Base-by-base conservation (phyloP, 176 grass and related monocot species). In the Urochloa ruziziensis region DNA sequence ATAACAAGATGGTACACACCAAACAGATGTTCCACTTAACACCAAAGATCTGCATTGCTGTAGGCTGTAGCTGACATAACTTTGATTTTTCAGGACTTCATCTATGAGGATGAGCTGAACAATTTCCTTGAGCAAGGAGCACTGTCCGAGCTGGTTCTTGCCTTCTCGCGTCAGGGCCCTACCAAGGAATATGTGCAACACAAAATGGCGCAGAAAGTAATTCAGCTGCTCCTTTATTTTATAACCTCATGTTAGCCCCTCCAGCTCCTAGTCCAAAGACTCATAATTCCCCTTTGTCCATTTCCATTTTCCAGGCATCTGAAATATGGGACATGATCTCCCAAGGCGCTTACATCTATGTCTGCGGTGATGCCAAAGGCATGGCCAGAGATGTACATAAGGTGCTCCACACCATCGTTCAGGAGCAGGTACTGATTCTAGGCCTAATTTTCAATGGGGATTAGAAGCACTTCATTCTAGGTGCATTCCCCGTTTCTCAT, bases 131-230 rank as follows among this genome's bases (percentile, higher is more conserved):
- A 92, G 60, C 80, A 83, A 58, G 92, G 92, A 61, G 90, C 88
- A 70, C 87, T 97, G 74, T 97, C 92, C 21, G 95, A 97, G 73
- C 84, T 97, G 42, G 87, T 86, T 77, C 74, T 94, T 18, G 92
- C 95, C 17, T 97, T 97, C 81, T 97, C 95, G 10, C 95, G 95
- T 66, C 78, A 97, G 65, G 95, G 92, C 18, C 86, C 88, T 52
- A 87, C 78, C 17, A 97, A 97, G 83, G 92, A 97, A 89, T 97
- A 97, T 54, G 95, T 97, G 71, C 95, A 97, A 71, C 90, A 97
- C 70, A 97, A 97, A 86, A 91, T 97, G 92, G 27, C 81, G 23
- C 83, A 97, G 53, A 97, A 94, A 80, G 95, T 97, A 81, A 81
- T 83, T 73, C 3, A 81, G 67, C 70, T 51, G 15, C 43, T 27